A percentile compares a stretch with the other conserved stretches of the same genome.
phyloP scores from a whole-genome alignment of 2,329 filamentous ascomycete species.

The Trichophyton simii region DNA sequence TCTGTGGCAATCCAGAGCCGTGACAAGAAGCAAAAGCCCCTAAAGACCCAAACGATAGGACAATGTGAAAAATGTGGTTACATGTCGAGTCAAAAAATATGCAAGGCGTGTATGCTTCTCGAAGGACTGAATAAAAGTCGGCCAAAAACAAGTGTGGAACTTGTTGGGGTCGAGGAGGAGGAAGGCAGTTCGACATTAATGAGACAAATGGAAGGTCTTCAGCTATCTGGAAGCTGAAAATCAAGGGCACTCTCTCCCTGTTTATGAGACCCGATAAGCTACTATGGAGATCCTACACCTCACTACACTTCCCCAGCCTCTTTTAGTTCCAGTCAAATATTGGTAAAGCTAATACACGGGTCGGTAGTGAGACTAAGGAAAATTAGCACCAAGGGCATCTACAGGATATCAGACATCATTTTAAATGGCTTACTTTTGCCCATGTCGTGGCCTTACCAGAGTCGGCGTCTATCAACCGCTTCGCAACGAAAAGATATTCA shows the following conservation, averaged over 20 bases:
- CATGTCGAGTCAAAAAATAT: conserved; percentile 84
- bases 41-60: conserved; percentile 47
- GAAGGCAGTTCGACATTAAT: conserved; percentile 41
- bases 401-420: no score
- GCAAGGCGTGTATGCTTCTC: conserved; percentile 83
- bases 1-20: conserved; percentile 12
- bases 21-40: conserved; percentile 39
- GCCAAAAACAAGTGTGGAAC: conserved; percentile 36
- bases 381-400: no score
- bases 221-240: conserved; percentile 14
- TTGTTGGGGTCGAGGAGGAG: conserved; percentile 36
- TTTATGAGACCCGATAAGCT: background rate
- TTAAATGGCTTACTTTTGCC: no score
- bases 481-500: no score
- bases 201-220: conserved; percentile 38
- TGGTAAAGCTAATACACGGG: background rate
- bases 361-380: no score
- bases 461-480: no score
- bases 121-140: conserved; percentile 74
- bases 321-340: background rate
- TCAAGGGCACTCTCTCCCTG: background rate
- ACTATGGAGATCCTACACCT: background rate
- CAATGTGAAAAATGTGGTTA: conserved; percentile 83
- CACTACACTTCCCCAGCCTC: background rate
- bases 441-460: no score